Evolutionary conservation across 225 moss, liverwort and hornwort genomes (phyloP).

Genomic region (Pseudoscleropodium purum): DNA sequence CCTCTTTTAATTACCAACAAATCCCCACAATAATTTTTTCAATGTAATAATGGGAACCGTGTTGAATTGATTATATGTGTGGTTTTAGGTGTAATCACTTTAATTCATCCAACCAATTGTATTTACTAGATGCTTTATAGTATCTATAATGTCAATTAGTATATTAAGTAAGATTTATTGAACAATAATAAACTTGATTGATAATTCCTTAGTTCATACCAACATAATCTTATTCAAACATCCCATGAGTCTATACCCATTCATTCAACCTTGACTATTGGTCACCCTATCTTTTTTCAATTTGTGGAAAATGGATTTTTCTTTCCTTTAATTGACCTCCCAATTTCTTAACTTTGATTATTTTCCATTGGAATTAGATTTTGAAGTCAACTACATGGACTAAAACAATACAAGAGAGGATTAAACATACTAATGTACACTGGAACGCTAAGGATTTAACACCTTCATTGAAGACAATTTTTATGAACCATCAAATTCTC

Average conservation of each 20-base stretch:
- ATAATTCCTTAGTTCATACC: neutral
- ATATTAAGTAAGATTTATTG: neutral
- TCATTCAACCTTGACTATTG: neutral
- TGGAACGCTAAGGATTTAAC: neutral
- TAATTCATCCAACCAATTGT: neutral
- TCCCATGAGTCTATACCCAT: accelerated
- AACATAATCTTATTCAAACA: neutral
- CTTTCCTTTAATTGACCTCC: too few species aligned
- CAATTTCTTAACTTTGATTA: neutral
- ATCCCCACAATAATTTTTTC: accelerated
- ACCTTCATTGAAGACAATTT: too few species aligned
- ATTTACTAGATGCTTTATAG: neutral
- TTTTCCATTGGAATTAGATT: neutral
- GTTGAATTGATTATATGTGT: neutral
- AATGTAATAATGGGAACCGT: too few species aligned
- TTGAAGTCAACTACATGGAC: neutral
- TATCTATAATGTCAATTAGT: too few species aligned
- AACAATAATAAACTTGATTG: neutral
- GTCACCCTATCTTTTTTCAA: too few species aligned
- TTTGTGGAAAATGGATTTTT: neutral
- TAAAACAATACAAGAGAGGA: neutral
- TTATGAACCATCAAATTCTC: too few species aligned
- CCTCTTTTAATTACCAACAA: neutral
- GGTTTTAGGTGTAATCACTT: accelerated
- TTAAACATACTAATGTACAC: neutral